Evolutionary conservation across 805 yeast species (phyloP), one percentile per base, ranked within the genome.

Genomic region (Nakazawaea wyomingensis): DNA sequence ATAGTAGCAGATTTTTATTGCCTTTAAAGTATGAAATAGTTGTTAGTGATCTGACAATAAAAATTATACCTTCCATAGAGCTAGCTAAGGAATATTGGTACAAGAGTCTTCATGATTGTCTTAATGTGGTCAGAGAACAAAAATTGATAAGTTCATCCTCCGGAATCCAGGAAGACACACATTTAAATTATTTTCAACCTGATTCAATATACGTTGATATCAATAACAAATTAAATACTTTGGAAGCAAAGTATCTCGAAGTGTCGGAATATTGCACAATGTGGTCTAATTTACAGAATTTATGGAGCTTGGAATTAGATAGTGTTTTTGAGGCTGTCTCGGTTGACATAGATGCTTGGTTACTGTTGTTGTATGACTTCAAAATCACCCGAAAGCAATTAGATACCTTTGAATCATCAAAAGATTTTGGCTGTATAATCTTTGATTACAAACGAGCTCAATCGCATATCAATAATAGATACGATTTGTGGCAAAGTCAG

Each of bases 401-500:
- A 53, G 87, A 82, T 44, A 66, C 74, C 1, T 56, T 74, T 9
- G 75, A 69, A 7, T 58, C 70, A 0, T 49, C 46, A 1, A 57
- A 58, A 24, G 29, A 18, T 0, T 65, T 78, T 52, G 83, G 82
- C 0, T 46, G 55, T 1, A 41, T 71, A 13, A 37, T 46, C 0
- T 56, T 85, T 29, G 68, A 74, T 33, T 76, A 68, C 53, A 68
- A 71, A 7, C 71, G 71, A 13, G 82, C 81, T 2, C 84, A 79
- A 46, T 55, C 72, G 0, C 61, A 78, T 29, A 66, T 80, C 2
- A 50, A 46, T 27, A 27, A 53, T 1, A 78, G 74, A 50, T 82
- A 75, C 61, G 83, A 80, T 45, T 49, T 55, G 2, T 83, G 87
- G 78, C 83, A 79, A 48, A 64, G 61, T 32, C 67, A 67, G 2